Conservation (phyloP, 768 basidiomycete species). For the Lyophyllum shimeji region DNA sequence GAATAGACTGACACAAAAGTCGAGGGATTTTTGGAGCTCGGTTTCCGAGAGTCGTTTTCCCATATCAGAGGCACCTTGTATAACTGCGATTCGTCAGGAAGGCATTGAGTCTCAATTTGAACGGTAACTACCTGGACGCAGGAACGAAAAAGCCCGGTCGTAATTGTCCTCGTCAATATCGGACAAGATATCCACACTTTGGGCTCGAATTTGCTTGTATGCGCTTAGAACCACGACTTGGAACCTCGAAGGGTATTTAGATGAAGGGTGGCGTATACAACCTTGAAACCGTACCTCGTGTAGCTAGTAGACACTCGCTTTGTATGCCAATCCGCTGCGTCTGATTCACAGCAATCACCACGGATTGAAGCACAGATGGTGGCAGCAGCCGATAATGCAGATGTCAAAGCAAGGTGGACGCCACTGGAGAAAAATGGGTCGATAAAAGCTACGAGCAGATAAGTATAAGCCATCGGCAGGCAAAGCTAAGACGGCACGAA, state of each 20-base stretch:
- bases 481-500: constrained; percentile 22
- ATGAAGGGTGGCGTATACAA: no score
- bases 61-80: constrained; percentile 80
- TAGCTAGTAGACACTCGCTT: constrained; percentile 56
- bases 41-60: constrained; percentile 67
- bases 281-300: constrained; percentile 40
- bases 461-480: background rate
- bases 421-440: constrained; percentile 68
- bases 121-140: constrained; percentile 49
- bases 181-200: constrained; percentile 51
- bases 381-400: constrained; percentile 55
- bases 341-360: constrained; percentile 43
- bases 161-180: constrained; percentile 72
- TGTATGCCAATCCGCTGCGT: constrained; percentile 55
- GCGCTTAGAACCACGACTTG: constrained; percentile 71
- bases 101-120: background rate
- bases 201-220: constrained; percentile 70
- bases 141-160: constrained; percentile 62
- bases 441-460: constrained; percentile 48
- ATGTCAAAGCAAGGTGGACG: constrained; percentile 64
- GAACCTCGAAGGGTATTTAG: constrained; percentile 38
- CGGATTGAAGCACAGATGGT: constrained; percentile 58
- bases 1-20: constrained; percentile 77
- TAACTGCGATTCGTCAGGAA: constrained; percentile 44
- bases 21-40: constrained; percentile 73